Evolutionary conservation across 768 basidiomycete species (phyloP).

Genomic region (Pholiota molesta): DNA sequence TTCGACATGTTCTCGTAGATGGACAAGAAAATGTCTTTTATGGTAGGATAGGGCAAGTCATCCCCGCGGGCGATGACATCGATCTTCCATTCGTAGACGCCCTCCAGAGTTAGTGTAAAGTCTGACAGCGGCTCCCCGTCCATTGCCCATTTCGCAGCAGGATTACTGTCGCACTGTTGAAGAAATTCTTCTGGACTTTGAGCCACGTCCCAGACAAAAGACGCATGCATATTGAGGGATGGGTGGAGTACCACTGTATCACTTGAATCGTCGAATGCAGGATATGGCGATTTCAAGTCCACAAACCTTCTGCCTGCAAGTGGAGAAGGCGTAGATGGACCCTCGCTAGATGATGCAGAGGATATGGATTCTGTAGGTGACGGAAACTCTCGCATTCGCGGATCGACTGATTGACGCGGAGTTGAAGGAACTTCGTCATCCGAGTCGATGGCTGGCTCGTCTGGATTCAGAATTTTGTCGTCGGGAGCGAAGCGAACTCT

Average conservation of each 20-base stretch:
- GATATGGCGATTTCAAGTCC: neutral
- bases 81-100: slow-evolving; percentile 4
- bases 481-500: neutral
- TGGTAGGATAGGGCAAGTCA: neutral
- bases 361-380: neutral
- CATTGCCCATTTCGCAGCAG: neutral
- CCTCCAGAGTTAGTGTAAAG: neutral
- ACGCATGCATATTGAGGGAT: neutral
- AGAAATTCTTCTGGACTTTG: neutral
- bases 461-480: neutral
- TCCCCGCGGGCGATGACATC: neutral
- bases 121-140: neutral
- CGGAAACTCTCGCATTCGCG: neutral
- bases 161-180: neutral
- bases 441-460: neutral
- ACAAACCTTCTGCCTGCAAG: neutral
- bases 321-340: neutral
- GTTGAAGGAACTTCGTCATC: neutral
- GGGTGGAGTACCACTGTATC: neutral
- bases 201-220: slow-evolving; percentile 7
- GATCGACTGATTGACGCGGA: neutral
- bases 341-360: neutral
- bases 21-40: neutral
- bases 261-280: neutral
- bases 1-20: slow-evolving; percentile 1